Percentiles rank a stretch among this genome's conserved stretches.
Evolutionary conservation across 192 early-diverging fungal genomes (phyloP).

Genomic region (Pilaira anomala): DNA sequence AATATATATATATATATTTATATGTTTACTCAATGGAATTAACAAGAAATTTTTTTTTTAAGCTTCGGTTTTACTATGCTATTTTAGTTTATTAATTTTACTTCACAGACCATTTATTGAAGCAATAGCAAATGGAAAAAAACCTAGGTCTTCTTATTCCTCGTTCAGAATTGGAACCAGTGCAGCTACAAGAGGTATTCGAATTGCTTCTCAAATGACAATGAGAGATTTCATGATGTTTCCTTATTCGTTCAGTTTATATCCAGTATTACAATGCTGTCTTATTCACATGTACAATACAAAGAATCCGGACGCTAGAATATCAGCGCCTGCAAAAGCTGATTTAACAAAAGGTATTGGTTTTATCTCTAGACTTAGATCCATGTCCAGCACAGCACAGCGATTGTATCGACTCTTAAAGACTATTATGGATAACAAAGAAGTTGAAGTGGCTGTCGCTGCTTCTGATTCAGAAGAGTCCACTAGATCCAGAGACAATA

Average conservation of each 20-base stretch:
- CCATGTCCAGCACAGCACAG: slow-evolving; percentile 26
- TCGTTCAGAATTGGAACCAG: slow-evolving; percentile 34
- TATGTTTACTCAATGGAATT: neutral
- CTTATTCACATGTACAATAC: slow-evolving; percentile 36
- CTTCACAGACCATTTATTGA: slow-evolving; percentile 42
- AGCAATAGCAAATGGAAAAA: slow-evolving; percentile 11
- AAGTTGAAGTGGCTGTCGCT: slow-evolving; percentile 12
- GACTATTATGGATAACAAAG: slow-evolving; percentile 24
- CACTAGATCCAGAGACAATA: neutral
- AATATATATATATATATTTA: neutral
- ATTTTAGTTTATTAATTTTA: slow-evolving; percentile 33
- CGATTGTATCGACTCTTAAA: slow-evolving; percentile 18
- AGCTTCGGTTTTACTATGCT: slow-evolving; percentile 35
- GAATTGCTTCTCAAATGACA: slow-evolving; percentile 22
- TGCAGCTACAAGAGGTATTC: slow-evolving; percentile 32
- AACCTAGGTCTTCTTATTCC: slow-evolving; percentile 23
- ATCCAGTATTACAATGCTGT: slow-evolving; percentile 30
- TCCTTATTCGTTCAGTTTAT: slow-evolving; percentile 34
- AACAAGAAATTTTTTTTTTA: neutral
- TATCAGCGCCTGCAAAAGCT: slow-evolving; percentile 24
- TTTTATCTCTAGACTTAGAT: slow-evolving; percentile 16
- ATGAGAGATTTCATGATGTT: slow-evolving; percentile 33
- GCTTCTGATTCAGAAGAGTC: neutral
- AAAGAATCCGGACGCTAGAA: slow-evolving; percentile 27
- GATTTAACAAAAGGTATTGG: slow-evolving; percentile 20